Evolutionary conservation across 2,329 filamentous ascomycete species (phyloP), one percentile per base, ranked within the genome.

Genomic region (Cytospora paraplurivora): DNA sequence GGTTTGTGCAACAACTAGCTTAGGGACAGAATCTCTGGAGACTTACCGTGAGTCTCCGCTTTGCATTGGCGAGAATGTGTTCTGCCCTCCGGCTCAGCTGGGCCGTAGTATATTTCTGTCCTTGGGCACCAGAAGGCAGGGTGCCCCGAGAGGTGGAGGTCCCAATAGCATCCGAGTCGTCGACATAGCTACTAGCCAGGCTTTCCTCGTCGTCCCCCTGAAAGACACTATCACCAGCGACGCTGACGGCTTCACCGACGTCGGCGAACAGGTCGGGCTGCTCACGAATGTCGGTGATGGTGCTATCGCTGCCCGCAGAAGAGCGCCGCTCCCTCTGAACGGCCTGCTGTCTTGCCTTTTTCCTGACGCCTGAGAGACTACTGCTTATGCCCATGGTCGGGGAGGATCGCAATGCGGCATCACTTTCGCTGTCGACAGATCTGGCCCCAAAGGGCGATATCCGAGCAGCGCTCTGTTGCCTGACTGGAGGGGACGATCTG

Each of bases 11-110:
- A 21, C 19, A 5, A 41, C 44, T 50, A 19, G 32, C 13, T 17
- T 3, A 19, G 27, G 34, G 34, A 50, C n/a, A 8, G 15, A 52
- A 7, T 3, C 13, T 12, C 10, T 12, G 19, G n/a, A 21, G n/a
- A 77, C 91, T 75, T 82, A 96, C 92, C 72, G 91, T 95, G 66
- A 98, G 81, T 69, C 93, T 85, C 74, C 88, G 89, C 78, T 97
- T 97, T 37, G 94, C 94, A 76, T 96, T 97, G 62, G 93, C 92
- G 62, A 98, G 82, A 72, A 97, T 97, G 72, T 93, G 83, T 73
- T 97, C 93, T 1, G 93, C 93, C 70, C 92, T 86, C 69, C 89
- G 88, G 74, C 92, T 94, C 67, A 96, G 78, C 32, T 91, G 87
- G 17, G 84, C 87, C 56, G 90, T 91, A 4, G 91, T 91, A 70